phyloP scores from a whole-genome alignment of 805 yeast species.

The Suhomyces tanzawaensis region DNA sequence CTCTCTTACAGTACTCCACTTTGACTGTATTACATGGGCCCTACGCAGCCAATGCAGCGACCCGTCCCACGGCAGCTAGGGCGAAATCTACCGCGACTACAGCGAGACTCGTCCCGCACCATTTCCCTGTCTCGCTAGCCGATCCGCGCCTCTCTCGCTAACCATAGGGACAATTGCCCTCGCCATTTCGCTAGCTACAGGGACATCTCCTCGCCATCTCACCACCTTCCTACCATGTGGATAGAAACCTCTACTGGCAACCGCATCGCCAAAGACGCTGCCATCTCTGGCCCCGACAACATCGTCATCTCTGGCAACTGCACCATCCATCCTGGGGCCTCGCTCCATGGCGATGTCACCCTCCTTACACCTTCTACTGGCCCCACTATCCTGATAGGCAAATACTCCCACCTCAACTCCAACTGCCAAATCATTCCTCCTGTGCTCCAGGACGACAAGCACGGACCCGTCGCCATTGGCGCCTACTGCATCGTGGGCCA shows the following conservation, averaged over 20 bases:
- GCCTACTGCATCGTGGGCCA: slow-evolving; percentile 45
- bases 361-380: slow-evolving; percentile 8
- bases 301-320: slow-evolving; percentile 49
- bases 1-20: no score
- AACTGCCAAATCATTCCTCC: slow-evolving; percentile 32
- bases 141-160: no score
- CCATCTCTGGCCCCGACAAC: slow-evolving; percentile 40
- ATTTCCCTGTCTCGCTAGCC: no score
- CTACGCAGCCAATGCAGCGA: no score
- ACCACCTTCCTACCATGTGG: slow-evolving; percentile 23
- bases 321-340: slow-evolving; percentile 38
- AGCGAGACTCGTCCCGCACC: no score
- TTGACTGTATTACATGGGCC: no score
- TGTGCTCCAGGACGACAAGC: slow-evolving; percentile 10
- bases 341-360: slow-evolving; percentile 32
- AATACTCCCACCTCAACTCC: slow-evolving; percentile 39
- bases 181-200: no score
- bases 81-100: no score
- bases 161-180: no score
- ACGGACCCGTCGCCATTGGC: slow-evolving; percentile 41
- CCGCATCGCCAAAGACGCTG: slow-evolving; percentile 44
- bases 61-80: no score
- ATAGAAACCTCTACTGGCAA: slow-evolving; percentile 53
- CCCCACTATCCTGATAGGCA: slow-evolving; percentile 43
- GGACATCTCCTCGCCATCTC: not conserved